Evolutionary conservation across 306 rosid species (phyloP).

Genomic region (Begonia fuchsioides): DNA sequence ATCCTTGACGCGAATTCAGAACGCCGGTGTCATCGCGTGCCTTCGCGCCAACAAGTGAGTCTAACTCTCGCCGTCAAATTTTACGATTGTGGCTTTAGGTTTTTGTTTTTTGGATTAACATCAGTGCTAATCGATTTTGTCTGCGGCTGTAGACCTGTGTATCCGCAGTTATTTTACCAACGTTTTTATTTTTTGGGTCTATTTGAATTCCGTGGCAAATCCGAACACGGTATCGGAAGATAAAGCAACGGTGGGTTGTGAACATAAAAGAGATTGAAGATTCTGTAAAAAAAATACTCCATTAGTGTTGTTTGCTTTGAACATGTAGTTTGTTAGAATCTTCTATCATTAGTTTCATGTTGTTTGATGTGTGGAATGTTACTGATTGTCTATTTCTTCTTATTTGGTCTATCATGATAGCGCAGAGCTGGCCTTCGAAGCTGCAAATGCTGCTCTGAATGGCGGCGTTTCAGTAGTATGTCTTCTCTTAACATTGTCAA

Average conservation of each 20-base stretch:
- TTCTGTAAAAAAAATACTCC: too few species aligned
- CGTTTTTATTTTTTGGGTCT: background rate
- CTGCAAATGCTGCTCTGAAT: conserved; percentile 73
- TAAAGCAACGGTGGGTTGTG: background rate
- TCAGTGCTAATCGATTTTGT: background rate
- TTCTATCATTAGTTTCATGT: background rate
- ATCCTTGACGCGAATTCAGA: conserved; percentile 33
- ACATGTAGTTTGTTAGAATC: background rate
- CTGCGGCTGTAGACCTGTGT: background rate
- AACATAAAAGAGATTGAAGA: too few species aligned
- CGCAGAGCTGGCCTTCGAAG: conserved; percentile 69
- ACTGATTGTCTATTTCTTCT: conserved; percentile 7
- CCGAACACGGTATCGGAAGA: background rate
- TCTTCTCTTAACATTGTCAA: conserved; percentile 3
- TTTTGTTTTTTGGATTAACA: background rate
- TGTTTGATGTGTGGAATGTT: background rate
- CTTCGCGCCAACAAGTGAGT: conserved; percentile 65
- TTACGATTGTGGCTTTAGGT: background rate
- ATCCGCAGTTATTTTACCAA: background rate
- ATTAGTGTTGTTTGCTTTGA: too few species aligned
- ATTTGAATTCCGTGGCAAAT: background rate
- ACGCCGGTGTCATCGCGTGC: conserved; percentile 82
- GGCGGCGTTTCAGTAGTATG: conserved; percentile 87
- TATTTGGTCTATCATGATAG: conserved; percentile 20
- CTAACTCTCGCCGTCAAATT: background rate